A percentile compares a stretch with the other conserved stretches of the same genome.
These are phyloP conservation scores for Hippophae tibetana DNA, from an alignment of 306 rosid species.

Conservation along the genomic window DNA sequence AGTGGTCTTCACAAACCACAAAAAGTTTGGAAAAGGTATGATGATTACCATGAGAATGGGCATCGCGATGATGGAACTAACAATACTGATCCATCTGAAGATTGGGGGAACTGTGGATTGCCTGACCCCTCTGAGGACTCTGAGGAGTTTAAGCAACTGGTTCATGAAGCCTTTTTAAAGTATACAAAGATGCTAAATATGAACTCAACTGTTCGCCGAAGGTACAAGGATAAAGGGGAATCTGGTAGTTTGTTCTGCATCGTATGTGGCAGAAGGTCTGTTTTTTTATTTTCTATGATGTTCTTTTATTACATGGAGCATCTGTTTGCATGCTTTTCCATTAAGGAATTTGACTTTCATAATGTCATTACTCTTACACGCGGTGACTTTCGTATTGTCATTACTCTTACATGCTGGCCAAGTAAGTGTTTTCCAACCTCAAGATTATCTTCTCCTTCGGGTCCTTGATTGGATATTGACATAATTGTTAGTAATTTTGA, in stretches of 20 bases:
- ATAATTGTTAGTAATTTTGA: no score
- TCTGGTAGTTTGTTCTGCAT: slow-evolving; percentile 89
- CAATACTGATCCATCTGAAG: slow-evolving; percentile 52
- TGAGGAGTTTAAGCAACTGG: slow-evolving; percentile 67
- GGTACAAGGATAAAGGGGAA: slow-evolving; percentile 81
- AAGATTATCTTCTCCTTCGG: no score
- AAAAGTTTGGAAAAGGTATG: slow-evolving; percentile 61
- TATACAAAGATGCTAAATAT: slow-evolving; percentile 68
- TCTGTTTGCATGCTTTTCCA: slow-evolving; percentile 31
- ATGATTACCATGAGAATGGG: slow-evolving; percentile 36
- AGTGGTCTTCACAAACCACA: slow-evolving; percentile 42
- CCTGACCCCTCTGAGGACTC: slow-evolving; percentile 61
- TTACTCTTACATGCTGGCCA: no score
- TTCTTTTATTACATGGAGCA: slow-evolving; percentile 34
- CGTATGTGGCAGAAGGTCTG: slow-evolving; percentile 92
- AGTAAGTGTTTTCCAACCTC: no score
- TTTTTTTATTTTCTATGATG: slow-evolving; percentile 44
- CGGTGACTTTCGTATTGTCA: not conserved
- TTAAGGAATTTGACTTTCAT: slow-evolving; percentile 20
- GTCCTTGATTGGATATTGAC: no score
- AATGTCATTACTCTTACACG: no score
- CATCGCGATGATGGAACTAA: slow-evolving; percentile 15
- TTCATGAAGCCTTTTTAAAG: slow-evolving; percentile 59
- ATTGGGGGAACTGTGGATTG: slow-evolving; percentile 37
- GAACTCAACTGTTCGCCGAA: slow-evolving; percentile 45